Conservation (phyloP, 2,329 filamentous ascomycete species). For the Botryosphaeria dothidea region DNA sequence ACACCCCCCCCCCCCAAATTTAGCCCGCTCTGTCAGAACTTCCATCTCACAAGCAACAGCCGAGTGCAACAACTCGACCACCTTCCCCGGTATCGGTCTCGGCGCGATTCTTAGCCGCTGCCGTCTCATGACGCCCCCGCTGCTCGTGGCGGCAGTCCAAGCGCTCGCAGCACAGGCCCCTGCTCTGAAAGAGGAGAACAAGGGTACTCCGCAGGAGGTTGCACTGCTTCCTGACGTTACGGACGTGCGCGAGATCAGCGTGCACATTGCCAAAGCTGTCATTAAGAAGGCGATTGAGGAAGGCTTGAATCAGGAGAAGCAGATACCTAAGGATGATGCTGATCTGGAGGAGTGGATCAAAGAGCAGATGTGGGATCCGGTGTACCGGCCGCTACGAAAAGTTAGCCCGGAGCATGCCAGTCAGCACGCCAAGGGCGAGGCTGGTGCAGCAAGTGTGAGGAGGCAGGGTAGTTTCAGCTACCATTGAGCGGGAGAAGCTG, state of each 20-base stretch:
- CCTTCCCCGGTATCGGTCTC: conserved; percentile 83
- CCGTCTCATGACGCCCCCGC: conserved; percentile 68
- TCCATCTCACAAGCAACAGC: conserved; percentile 46
- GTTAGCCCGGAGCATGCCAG: conserved; percentile 56
- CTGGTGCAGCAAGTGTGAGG: conserved; percentile 46
- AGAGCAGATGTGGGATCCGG: conserved; percentile 78
- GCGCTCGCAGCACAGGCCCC: conserved; percentile 72
- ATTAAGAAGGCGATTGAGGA: conserved; percentile 72
- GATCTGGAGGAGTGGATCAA: conserved; percentile 70
- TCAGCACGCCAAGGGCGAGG: conserved; percentile 61
- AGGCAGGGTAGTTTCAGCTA: conserved; percentile 7
- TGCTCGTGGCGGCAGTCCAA: conserved; percentile 79
- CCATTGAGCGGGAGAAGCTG: not conserved
- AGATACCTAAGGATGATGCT: conserved; percentile 60
- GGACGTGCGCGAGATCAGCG: conserved; percentile 72
- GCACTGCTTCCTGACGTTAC: conserved; percentile 76
- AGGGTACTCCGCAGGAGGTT: conserved; percentile 34
- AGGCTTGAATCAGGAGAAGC: conserved; percentile 63
- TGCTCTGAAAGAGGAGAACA: conserved; percentile 61
- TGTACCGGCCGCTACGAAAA: conserved; percentile 64
- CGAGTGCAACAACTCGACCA: conserved; percentile 87
- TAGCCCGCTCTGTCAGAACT: conserved; percentile 30
- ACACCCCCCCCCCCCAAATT: conserved; percentile 20
- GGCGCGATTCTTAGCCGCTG: conserved; percentile 73
- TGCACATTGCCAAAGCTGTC: conserved; percentile 74